phyloP scores from a whole-genome alignment of 2,329 filamentous ascomycete genomes.

The Cadophora gregata region DNA sequence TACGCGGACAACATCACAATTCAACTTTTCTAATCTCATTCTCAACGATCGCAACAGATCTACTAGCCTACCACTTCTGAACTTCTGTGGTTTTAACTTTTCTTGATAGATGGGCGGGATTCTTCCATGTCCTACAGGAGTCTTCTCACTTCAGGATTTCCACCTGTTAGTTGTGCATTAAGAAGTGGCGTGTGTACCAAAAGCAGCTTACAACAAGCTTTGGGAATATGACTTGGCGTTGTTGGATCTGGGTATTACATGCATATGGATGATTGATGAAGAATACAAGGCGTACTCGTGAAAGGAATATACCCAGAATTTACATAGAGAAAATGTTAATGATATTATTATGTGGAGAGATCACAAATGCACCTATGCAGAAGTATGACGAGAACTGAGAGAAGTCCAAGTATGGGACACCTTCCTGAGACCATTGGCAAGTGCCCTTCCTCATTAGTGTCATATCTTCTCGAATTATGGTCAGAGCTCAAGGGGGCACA shows the following conservation, averaged over 20 bases:
- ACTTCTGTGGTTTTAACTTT: too few relatives aligned
- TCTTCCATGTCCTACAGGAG: too few relatives aligned
- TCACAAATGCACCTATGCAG: too few relatives aligned
- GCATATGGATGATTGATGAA: not conserved
- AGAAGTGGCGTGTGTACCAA: not conserved
- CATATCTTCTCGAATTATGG: too few relatives aligned
- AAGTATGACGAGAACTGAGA: not conserved
- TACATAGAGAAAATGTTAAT: slow-evolving; percentile 1
- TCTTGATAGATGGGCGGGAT: not conserved
- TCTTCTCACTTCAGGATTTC: not conserved
- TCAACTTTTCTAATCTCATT: slow-evolving; percentile 21
- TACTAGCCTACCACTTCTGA: not conserved
- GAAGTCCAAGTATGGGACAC: too few relatives aligned
- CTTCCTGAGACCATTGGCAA: too few relatives aligned
- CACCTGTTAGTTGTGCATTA: not conserved
- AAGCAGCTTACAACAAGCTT: not conserved
- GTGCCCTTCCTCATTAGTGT: too few relatives aligned
- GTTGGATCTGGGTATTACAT: not conserved
- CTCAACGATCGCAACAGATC: too few relatives aligned
- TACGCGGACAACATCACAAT: slow-evolving; percentile 38
- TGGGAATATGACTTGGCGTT: not conserved
- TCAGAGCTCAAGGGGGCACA: too few relatives aligned
- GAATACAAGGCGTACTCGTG: not conserved
- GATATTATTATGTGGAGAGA: too few relatives aligned
- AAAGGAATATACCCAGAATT: slow-evolving; percentile 7